These are phyloP conservation scores for Albatrellus ellisii DNA, from an alignment of 768 basidiomycete species.

Conservation along the genomic window DNA sequence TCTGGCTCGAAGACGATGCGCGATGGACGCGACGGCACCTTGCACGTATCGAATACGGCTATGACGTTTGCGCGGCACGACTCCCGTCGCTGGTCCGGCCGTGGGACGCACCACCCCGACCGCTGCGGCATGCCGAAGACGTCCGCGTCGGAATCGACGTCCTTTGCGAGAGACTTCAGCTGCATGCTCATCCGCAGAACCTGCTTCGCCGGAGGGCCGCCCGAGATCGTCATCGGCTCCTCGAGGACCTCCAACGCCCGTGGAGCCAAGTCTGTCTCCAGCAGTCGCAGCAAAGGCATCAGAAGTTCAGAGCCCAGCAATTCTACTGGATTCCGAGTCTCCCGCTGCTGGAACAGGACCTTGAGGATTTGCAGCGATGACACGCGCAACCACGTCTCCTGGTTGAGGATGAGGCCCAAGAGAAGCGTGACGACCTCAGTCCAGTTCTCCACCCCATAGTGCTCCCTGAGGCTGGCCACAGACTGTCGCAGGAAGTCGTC, in stretches of 20 bases:
- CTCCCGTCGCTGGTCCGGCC: conserved; percentile 43
- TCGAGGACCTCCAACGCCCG: conserved; percentile 91
- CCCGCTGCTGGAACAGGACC: conserved; percentile 75
- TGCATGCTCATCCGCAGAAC: conserved; percentile 92
- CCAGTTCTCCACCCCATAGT: conserved; percentile 66
- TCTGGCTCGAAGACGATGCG: conserved; percentile 63
- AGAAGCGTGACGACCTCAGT: conserved; percentile 74
- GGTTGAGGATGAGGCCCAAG: conserved; percentile 78
- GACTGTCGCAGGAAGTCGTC: conserved; percentile 93
- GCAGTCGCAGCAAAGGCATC: conserved; percentile 78
- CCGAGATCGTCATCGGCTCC: conserved; percentile 71
- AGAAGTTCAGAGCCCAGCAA: conserved; percentile 75
- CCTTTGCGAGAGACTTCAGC: conserved; percentile 28
- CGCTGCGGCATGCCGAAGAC: conserved; percentile 75
- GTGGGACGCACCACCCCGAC: conserved; percentile 81
- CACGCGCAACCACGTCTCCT: conserved; percentile 67
- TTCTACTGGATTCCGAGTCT: conserved; percentile 61
- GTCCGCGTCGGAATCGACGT: conserved; percentile 34
- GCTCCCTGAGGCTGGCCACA: conserved; percentile 72
- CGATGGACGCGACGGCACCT: conserved; percentile 53
- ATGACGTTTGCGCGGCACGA: conserved; percentile 66
- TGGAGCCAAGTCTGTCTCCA: conserved; percentile 77
- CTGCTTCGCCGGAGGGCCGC: conserved; percentile 67
- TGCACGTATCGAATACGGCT: conserved; percentile 79
- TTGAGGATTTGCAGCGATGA: conserved; percentile 84